Evolutionary conservation across 495 filamentous ascomycete species (phyloP), one percentile per base, ranked within the genome.

Genomic region (Podospora anserina): DNA sequence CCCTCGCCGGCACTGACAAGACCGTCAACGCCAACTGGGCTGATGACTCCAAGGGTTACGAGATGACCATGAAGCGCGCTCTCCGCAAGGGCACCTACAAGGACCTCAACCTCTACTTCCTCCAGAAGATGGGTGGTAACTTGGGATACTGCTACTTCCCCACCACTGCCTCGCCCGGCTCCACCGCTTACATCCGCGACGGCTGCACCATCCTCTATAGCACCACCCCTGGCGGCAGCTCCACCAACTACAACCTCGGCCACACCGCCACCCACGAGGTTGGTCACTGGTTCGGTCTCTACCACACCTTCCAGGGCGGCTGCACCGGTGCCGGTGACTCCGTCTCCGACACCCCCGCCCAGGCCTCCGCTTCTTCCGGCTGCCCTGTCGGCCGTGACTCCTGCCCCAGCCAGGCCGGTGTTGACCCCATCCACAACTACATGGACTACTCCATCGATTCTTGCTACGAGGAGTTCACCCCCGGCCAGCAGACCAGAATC

Each of bases 231-330:
- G 83, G 83, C 55, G 87, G 87, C 15, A 70, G 30, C 27, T 72
- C 80, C 4, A 71, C 75, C 19, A 82, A 82, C 63, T 90, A 86
- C 77, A 85, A 89, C 79, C 67, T 82, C 39, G 88, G 88, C 58
- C 81, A 79, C 68, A 90, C 88, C 20, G 83, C 81, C 23, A 83
- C 85, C 44, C 88, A 91, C 79, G 89, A 90, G 79, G 81, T 87
- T 59, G 88, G 88, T 19, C 88, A 91, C 78, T 90, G 88, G 87
- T 79, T 90, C 63, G 85, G 86, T 59, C 79, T 90, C 30, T 83
- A 84, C 77, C 88, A 91, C 74, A 88, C 86, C 49, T 91, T 90
- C 79, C 83, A 90, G 79, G 89, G 87, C 32, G 82, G 81, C 7
- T 90, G 88, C 77, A 72, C 69, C 5, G 80, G 84, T 13, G 65